phyloP scores from a whole-genome alignment of 2,329 filamentous ascomycete genomes.

The Cladosporium sp. region DNA sequence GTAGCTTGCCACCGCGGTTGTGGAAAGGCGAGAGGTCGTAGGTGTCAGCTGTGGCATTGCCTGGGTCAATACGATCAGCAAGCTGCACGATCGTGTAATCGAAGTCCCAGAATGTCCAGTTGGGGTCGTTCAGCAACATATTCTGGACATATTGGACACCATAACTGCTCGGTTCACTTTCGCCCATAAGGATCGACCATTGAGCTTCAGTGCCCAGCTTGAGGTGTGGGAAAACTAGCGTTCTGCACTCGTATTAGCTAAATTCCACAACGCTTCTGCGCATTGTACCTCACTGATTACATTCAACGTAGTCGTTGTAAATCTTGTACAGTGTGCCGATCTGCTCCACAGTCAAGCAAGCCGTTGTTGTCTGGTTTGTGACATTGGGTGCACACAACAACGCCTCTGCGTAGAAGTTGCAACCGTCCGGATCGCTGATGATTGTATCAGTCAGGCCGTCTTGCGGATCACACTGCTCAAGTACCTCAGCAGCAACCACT shows the following conservation, averaged over 20 bases:
- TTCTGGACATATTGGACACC: slow-evolving; percentile 38
- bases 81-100: slow-evolving; percentile 37
- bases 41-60: slow-evolving; percentile 45
- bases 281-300: too few species aligned
- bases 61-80: slow-evolving; percentile 41
- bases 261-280: too few species aligned
- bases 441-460: slow-evolving; percentile 50
- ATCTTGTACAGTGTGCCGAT: slow-evolving; percentile 41
- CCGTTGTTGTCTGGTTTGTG: slow-evolving; percentile 22
- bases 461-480: slow-evolving; percentile 48
- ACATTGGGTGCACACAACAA: slow-evolving; percentile 35
- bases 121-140: slow-evolving; percentile 37
- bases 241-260: slow-evolving; percentile 27
- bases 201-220: slow-evolving; percentile 36
- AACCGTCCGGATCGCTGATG: slow-evolving; percentile 44
- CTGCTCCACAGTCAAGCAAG: slow-evolving; percentile 44
- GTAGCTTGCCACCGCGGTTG: slow-evolving; percentile 37
- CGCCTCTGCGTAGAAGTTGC: slow-evolving; percentile 40
- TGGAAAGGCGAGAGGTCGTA: slow-evolving; percentile 45
- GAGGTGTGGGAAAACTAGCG: slow-evolving; percentile 38
- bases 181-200: slow-evolving; percentile 35
- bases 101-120: slow-evolving; percentile 37
- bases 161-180: slow-evolving; percentile 32
- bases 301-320: slow-evolving; percentile 38
- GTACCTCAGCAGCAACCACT: slow-evolving; percentile 36